phyloP scores from a whole-genome alignment of 305 asterid genomes.

The Fraxinus angustifolia region DNA sequence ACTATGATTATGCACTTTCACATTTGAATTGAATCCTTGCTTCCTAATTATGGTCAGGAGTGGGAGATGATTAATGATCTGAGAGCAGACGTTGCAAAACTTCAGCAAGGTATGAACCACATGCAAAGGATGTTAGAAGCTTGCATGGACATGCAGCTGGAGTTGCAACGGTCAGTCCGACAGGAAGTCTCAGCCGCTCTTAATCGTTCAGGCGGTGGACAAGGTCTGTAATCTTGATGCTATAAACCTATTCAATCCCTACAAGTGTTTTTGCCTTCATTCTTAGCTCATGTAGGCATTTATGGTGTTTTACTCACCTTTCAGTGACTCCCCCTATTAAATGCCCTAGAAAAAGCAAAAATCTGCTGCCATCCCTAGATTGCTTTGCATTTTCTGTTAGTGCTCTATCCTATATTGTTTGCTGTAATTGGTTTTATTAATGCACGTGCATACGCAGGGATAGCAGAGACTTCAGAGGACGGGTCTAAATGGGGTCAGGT shows the following conservation, averaged over 20 bases:
- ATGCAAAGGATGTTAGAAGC: slow-evolving; percentile 94
- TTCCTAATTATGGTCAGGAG: slow-evolving; percentile 50
- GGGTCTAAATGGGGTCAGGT: slow-evolving; percentile 87
- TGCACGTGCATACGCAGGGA: slow-evolving; percentile 35
- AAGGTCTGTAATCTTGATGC: slow-evolving; percentile 37
- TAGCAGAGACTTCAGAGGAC: slow-evolving; percentile 71
- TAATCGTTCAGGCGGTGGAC: slow-evolving; percentile 66
- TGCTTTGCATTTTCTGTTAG: background rate
- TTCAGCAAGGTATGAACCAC: slow-evolving; percentile 90
- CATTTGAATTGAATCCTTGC: slow-evolving; percentile 21
- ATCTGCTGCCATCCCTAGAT: background rate
- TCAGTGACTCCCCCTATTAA: background rate
- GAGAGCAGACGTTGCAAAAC: slow-evolving; percentile 72
- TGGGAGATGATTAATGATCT: slow-evolving; percentile 84
- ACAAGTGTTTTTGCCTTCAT: background rate
- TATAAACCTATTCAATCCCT: background rate
- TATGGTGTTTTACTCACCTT: background rate
- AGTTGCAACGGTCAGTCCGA: slow-evolving; percentile 84
- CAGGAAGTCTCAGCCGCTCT: slow-evolving; percentile 97
- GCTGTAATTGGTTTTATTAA: slow-evolving; percentile 1
- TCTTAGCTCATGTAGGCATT: background rate
- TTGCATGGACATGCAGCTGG: slow-evolving; percentile 97
- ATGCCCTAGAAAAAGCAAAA: background rate
- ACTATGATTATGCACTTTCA: slow-evolving; percentile 8
- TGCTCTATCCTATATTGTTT: background rate